Base-by-base conservation (phyloP, 768 basidiomycete genomes). In the Hydnum rufescens region DNA sequence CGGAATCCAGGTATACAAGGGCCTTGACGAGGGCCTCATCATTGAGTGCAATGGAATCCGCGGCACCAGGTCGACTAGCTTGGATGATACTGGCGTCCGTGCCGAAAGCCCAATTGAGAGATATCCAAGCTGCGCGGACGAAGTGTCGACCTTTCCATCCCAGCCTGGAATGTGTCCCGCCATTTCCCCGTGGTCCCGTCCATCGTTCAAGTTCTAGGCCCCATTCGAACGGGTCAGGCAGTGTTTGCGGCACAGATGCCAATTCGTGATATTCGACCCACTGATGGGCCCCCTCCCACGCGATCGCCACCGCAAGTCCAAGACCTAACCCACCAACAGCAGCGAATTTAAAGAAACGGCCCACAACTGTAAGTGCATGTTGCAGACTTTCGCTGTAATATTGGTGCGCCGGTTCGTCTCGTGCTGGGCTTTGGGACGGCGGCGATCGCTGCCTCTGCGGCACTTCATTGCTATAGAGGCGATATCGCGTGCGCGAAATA, bases 111-210 rank as follows among this genome's bases (percentile, higher is more conserved):
- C 81, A 81, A 56, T 80, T 67, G 53, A 74, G 70, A 0, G 75
- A 74, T 65, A 79, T 76, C 81, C 82, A 86, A 8, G 82, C 80
- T 29, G 73, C 71, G 31, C 82, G 76, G 0, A 80, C 64, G 39
- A 73, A 70, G 61, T 80, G 76, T 26, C 79, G 67, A 22, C 71
- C 80, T 58, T 66, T 68, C 60, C 74, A 70, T 2, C 80, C 78
- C 5, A 85, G 65, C n/a, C 66, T 73, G 3, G 78, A 71, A 62
- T 85, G 80, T n/a, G 82, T 85, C 46, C 82, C 83, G 3, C 77
- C 78, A 30, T 34, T 46, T 16, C 55, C 53, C 26, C 66, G 54
- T 13, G 13, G 25, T 58, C 66, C 76, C 4, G 76, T 68, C 82
- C 81, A 84, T 8, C 25, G 8, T 8, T 8, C 13, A 50, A 67